Conservation (phyloP, 2,329 filamentous ascomycete genomes). For the Chaetomium strumarium region DNA sequence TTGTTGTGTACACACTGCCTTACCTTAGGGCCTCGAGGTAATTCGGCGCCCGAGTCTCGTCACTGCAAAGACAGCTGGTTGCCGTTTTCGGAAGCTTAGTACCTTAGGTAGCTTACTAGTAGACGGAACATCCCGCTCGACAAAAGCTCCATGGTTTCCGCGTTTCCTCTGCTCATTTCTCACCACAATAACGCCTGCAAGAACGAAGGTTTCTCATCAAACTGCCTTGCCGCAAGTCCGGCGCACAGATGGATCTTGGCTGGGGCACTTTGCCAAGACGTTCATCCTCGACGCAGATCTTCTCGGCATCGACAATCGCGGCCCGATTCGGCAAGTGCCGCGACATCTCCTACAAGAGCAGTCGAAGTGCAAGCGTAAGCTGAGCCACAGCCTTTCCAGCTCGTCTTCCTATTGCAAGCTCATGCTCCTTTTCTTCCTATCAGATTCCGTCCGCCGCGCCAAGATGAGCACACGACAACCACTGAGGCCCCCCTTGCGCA, state of each 20-base stretch:
- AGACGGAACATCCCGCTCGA: neutral
- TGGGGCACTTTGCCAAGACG: constrained; percentile 15
- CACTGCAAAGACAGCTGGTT: no score
- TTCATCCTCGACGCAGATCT: constrained; percentile 18
- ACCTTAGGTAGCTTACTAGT: no score
- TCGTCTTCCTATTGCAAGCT: neutral
- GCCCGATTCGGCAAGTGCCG: constrained; percentile 16
- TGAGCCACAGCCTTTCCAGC: neutral
- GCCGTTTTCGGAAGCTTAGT: neutral
- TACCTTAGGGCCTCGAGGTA: no score
- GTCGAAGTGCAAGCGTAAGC: neutral
- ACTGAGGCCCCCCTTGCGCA: neutral
- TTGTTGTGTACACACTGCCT: no score
- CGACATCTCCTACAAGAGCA: neutral
- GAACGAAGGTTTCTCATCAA: neutral
- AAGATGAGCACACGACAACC: neutral
- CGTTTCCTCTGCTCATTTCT: neutral
- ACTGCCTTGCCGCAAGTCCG: constrained; percentile 4
- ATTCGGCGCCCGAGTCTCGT: no score
- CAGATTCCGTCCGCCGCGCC: neutral
- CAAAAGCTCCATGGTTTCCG: no score
- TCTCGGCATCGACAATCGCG: constrained; percentile 17
- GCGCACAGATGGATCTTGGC: neutral
- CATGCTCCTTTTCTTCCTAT: neutral
- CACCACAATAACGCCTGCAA: neutral